Evolutionary conservation across 1,284 basidiomycete genomes (phyloP).

Genomic region (Earliella scabrosa): DNA sequence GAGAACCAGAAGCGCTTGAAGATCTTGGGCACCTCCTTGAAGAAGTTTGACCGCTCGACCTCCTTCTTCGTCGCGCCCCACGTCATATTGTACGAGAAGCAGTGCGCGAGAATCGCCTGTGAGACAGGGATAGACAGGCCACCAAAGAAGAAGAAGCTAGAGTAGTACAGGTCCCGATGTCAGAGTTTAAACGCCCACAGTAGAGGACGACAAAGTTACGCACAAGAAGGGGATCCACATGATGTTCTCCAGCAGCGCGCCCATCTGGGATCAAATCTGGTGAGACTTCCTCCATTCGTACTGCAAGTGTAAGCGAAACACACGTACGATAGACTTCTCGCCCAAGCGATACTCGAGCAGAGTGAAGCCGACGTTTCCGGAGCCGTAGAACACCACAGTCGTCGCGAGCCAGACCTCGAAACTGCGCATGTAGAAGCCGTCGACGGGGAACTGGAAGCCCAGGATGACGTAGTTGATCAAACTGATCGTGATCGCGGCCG

Average conservation of each 20-base stretch:
- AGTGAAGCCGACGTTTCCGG: constrained; percentile 52
- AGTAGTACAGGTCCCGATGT: neutral
- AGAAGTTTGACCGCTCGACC: constrained; percentile 60
- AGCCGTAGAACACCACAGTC: constrained; percentile 53
- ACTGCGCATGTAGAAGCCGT: constrained; percentile 48
- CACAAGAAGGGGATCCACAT: constrained; percentile 54
- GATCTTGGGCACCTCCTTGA: constrained; percentile 60
- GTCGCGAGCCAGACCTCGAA: constrained; percentile 54
- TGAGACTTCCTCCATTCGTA: too few species aligned
- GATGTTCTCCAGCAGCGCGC: constrained; percentile 45
- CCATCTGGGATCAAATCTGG: constrained; percentile 24
- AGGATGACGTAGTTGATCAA: constrained; percentile 49
- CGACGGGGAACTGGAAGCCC: constrained; percentile 50
- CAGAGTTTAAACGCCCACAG: constrained; percentile 18
- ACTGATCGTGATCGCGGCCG: constrained; percentile 41
- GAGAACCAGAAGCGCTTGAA: constrained; percentile 53
- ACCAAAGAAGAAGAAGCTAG: constrained; percentile 60
- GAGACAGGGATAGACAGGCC: constrained; percentile 53
- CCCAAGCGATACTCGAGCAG: constrained; percentile 56
- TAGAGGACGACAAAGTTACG: constrained; percentile 21
- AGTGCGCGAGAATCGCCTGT: constrained; percentile 53
- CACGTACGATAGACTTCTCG: constrained; percentile 34
- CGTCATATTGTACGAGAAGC: constrained; percentile 61
- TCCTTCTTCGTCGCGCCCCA: constrained; percentile 54
- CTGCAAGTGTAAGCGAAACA: neutral